Evolutionary conservation across 495 filamentous ascomycete species (phyloP).

Genomic region (Penicillium maclennaniae): DNA sequence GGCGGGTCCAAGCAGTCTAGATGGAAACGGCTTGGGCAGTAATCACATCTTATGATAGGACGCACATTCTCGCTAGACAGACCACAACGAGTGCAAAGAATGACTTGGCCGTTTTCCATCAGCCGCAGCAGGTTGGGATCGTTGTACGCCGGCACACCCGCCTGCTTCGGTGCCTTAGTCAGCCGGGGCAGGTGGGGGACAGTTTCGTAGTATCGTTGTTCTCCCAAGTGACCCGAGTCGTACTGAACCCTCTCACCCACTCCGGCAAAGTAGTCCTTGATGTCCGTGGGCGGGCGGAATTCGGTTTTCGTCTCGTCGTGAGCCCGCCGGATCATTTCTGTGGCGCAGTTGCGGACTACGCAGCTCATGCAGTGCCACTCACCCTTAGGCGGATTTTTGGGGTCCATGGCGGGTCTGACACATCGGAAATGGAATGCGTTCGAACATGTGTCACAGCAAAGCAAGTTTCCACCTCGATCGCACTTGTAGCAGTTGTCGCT

Average conservation of each 20-base stretch:
- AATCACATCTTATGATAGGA: constrained; percentile 75
- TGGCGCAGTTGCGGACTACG: constrained; percentile 53
- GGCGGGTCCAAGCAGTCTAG: constrained; percentile 89
- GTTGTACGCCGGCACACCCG: constrained; percentile 15
- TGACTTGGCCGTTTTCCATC: constrained; percentile 62
- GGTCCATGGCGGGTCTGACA: constrained; percentile 70
- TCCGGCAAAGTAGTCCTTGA: constrained; percentile 55
- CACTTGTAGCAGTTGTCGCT: constrained; percentile 85
- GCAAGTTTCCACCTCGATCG: constrained; percentile 70
- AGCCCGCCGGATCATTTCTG: constrained; percentile 53
- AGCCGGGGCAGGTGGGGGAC: constrained; percentile 29
- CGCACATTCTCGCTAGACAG: constrained; percentile 51
- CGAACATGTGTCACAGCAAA: constrained; percentile 90
- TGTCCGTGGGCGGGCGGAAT: constrained; percentile 64
- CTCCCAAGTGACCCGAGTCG: constrained; percentile 10
- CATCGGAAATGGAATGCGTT: constrained; percentile 85
- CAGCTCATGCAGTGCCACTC: constrained; percentile 86
- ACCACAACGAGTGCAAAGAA: constrained; percentile 70
- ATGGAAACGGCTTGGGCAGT: constrained; percentile 79
- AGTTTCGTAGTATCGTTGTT: constrained; percentile 16
- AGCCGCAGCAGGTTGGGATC: constrained; percentile 48
- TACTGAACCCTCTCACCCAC: constrained; percentile 10
- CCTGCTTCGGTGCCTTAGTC: constrained; percentile 23
- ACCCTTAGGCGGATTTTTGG: constrained; percentile 59
- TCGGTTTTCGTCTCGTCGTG: constrained; percentile 63